phyloP scores from a whole-genome alignment of 1,284 basidiomycete genomes.

The Cryptococcus jaspeensis region DNA sequence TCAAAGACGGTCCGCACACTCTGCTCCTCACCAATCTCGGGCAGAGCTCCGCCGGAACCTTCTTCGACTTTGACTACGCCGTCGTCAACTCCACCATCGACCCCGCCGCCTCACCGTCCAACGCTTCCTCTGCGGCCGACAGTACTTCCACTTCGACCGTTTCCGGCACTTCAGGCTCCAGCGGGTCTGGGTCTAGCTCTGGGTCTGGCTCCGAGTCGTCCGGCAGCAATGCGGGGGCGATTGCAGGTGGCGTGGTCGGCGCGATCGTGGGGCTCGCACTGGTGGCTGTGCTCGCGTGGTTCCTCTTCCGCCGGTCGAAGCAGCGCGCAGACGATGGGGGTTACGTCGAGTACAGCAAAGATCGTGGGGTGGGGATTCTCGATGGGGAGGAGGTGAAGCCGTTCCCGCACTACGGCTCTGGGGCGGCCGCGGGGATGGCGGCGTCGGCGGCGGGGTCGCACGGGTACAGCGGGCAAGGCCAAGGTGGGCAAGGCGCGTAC shows the following conservation, averaged over 20 bases:
- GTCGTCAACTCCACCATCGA: constrained; percentile 17
- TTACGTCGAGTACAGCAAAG: too few species aligned
- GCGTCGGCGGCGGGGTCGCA: too few species aligned
- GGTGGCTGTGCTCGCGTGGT: constrained; percentile 16
- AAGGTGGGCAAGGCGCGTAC: too few species aligned
- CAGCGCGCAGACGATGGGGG: not conserved
- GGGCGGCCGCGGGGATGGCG: not conserved
- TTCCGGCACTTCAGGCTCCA: too few species aligned
- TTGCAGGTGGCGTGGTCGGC: constrained; percentile 23
- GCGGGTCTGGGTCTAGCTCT: too few species aligned
- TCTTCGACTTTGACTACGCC: constrained; percentile 20
- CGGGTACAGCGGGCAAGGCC: too few species aligned
- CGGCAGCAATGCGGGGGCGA: constrained; percentile 10
- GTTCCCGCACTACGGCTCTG: constrained; percentile 5
- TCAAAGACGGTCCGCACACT: constrained; percentile 17
- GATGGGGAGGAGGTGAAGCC: constrained; percentile 31
- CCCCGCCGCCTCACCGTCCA: constrained; percentile 1
- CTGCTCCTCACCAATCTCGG: constrained; percentile 20
- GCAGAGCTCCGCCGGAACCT: constrained; percentile 4
- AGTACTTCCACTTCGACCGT: too few species aligned
- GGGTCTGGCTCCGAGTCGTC: not conserved
- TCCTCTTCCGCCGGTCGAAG: constrained; percentile 5
- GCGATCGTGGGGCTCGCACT: constrained; percentile 13
- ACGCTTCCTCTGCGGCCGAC: not conserved
- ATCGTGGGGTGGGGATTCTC: not conserved